Percentiles rank a stretch among this genome's conserved stretches.
These are phyloP conservation scores for Coemansia sp. DNA, from an alignment of 192 early-diverging fungal species.

Conservation along the genomic window DNA sequence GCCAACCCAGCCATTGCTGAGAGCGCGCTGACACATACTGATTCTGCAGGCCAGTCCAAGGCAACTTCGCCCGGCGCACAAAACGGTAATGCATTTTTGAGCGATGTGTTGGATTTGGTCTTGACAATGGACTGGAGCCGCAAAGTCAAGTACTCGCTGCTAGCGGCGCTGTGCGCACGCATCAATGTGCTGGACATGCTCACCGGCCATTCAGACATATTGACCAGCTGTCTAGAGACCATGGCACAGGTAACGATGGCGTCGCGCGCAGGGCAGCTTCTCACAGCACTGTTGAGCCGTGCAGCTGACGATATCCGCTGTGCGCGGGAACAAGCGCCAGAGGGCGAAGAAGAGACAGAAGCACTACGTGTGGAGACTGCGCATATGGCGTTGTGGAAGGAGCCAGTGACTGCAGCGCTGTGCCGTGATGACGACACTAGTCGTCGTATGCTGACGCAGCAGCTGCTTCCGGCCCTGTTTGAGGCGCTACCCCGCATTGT, in stretches of 20 bases:
- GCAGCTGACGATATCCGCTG: conserved; percentile 10
- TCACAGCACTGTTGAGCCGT: conserved; percentile 47
- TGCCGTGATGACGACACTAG: conserved; percentile 48
- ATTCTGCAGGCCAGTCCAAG: not conserved
- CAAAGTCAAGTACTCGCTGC: conserved; percentile 79
- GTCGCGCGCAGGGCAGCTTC: conserved; percentile 50
- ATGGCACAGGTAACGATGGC: conserved; percentile 61
- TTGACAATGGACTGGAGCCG: conserved; percentile 77
- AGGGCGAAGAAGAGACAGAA: not conserved
- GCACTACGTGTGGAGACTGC: conserved; percentile 15
- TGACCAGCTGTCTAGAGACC: conserved; percentile 61
- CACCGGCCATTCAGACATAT: conserved; percentile 59
- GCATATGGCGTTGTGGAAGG: conserved; percentile 29
- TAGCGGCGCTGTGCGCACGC: conserved; percentile 59
- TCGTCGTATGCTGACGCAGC: conserved; percentile 47
- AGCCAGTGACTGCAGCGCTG: conserved; percentile 29
- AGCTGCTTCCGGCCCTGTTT: conserved; percentile 31
- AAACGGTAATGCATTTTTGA: conserved; percentile 51
- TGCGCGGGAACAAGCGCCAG: not conserved
- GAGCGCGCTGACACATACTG: not conserved
- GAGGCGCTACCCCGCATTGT: conserved; percentile 25
- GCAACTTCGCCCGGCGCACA: conserved; percentile 2
- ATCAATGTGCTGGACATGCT: conserved; percentile 57
- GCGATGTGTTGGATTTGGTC: conserved; percentile 63
- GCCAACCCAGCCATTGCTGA: conserved; percentile 10